These are phyloP conservation scores for Trichoderma simmonsii DNA, from an alignment of 2,329 filamentous ascomycete species.

Conservation along the genomic window DNA sequence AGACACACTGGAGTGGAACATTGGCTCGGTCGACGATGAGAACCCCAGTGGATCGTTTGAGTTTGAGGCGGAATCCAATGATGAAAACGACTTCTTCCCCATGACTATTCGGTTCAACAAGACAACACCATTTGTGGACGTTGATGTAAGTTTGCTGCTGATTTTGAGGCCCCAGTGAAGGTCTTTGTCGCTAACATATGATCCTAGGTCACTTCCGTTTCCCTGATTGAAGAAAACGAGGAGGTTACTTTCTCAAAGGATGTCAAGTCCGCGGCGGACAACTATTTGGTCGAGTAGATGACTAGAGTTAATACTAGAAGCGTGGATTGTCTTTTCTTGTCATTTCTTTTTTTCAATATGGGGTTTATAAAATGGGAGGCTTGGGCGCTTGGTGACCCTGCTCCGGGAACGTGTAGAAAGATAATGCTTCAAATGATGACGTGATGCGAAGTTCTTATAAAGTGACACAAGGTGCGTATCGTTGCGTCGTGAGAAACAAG, in stretches of 20 bases:
- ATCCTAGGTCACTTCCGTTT: constrained; percentile 60
- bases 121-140: constrained; percentile 80
- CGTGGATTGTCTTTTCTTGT: constrained; percentile 15
- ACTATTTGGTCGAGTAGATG: constrained; percentile 70
- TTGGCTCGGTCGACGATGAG: constrained; percentile 78
- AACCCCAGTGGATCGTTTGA: constrained; percentile 87
- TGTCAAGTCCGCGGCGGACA: constrained; percentile 71
- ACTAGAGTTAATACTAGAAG: constrained; percentile 21
- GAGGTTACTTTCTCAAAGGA: constrained; percentile 82
- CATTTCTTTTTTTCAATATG: background rate
- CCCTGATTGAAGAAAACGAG: constrained; percentile 70
- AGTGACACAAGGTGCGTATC: background rate
- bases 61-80: constrained; percentile 83
- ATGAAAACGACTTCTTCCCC: constrained; percentile 96
- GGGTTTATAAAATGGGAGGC: constrained; percentile 24
- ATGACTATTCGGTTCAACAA: constrained; percentile 92
- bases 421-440: constrained; percentile 19
- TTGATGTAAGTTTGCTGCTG: constrained; percentile 68
- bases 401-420: constrained; percentile 25
- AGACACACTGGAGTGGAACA: constrained; percentile 89
- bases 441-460: background rate
- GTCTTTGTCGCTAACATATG: constrained; percentile 20
- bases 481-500: background rate
- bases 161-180: background rate
- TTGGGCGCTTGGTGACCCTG: constrained; percentile 14